Evolutionary conservation across 2,329 filamentous ascomycete species (phyloP), one percentile per base, ranked within the genome.

Genomic region (Periconia sp.): DNA sequence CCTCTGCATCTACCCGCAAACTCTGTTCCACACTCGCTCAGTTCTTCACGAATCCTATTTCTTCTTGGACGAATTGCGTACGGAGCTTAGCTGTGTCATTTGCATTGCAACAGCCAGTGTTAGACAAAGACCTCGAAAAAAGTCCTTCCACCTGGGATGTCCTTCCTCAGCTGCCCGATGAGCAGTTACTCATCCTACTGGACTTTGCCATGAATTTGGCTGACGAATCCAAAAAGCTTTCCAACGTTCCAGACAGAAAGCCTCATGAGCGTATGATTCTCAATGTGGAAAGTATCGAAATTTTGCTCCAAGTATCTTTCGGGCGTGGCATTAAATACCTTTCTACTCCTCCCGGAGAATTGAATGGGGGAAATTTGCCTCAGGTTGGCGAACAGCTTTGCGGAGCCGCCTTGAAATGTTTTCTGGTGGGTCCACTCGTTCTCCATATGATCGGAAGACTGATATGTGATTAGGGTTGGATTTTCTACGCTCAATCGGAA

Each of bases 1-100:
- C 82, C 2, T 76, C 81, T 3, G 78, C 91, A 49, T 88, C 91
- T 7, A 79, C 84, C 18, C 85, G 85, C 61, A 94, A 94, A 74
- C 79, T 93, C 20, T 89, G 88, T 59, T 88, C 88, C n/a, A 88
- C 89, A 7, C 75, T 93, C 7, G 87, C 88, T 15, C 88, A 88
- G 18, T 91, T 88, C 66, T 92, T 90, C 65, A 79, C 90, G 31
- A 87, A 87, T 53, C 89, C 89, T 56, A 84, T 88, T 7, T 75
- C 80, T 11, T 76, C 82, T 6, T 93, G 90, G 88, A 77, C 79
- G n/a, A 76, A 76, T 47, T 90, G 86, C 56, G 71, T 91, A 33
- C 80, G 79, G 37, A 86, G 89, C 64, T 74, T 91, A n/a, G 64
- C 85, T 40, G 77, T 82, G 51, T 88, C 84, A 51, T 76, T 89